Base-by-base conservation (phyloP, 1,284 basidiomycete species). In the Ganoderma leucocontextum region DNA sequence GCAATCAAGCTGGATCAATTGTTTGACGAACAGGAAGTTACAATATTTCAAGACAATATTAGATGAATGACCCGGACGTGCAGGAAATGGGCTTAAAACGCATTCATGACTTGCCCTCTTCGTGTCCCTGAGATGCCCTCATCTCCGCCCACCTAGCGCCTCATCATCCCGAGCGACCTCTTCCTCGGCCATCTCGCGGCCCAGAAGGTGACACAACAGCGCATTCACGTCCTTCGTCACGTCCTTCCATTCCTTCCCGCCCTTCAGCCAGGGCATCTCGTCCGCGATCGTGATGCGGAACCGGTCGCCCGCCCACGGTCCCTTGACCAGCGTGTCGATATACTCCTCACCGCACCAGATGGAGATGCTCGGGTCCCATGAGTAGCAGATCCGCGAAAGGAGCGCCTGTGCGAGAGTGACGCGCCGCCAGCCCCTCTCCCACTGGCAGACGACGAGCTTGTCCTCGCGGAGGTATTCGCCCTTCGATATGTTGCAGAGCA, bases 171-270 rank as follows among this genome's bases (percentile, higher is more conserved):
- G 1, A 5, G 8, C 10, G 13, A 0, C 39, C 10, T 41, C 39
- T 7, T 49, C 47, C 22, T 49, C 22, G 10, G 22, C 22, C 12
- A n/a, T 22, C n/a, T 19, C 29, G 36, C 36, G 5, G 12, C n/a
- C 44, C 57, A 57, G 13, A 4, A 69, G 38, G 19, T 69, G 60
- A 6, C 19, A 22, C 29, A 70, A 29, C 42, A 70, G 25, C 62
- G 15, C 15, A 41, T 66, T 53, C 8, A 62, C 65, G 22, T 70
- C 67, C 2, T 61, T 58, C 2, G 65, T 69, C 2, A 72, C 64
- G 39, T 76, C 74, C 57, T 12, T 68, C 73, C 74, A 76, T 9
- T 29, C 53, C 17, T 35, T 44, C 4, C 38, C 33, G 10, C 19
- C 35, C 35, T 39, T 59, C 57, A n/a, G 44, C 35, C 13, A 25